Evolutionary conservation across 2,329 filamentous ascomycete genomes (phyloP), one percentile per base, ranked within the genome.

Genomic region (Xylaria arbuscula): DNA sequence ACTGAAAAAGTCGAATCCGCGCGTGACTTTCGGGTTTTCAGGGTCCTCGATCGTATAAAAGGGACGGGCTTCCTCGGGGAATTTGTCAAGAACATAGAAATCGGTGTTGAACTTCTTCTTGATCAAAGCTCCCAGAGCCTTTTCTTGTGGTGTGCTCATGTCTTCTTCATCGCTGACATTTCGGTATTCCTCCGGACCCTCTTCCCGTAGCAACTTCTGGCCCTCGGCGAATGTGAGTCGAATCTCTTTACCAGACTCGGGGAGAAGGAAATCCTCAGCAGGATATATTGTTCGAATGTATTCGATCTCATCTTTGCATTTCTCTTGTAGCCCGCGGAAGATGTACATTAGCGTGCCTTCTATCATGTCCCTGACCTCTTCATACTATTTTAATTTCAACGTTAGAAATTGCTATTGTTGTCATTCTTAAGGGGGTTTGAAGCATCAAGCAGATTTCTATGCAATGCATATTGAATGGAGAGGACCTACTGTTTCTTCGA

Each of bases 11-110:
- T 94, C 92, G 69, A 83, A 86, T 2, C 82, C 82, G 69, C 85
- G 85, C 32, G 61, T 56, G 28, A 69, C 60, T 19, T 42, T 83
- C 22, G 87, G 83, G 71, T 90, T 87, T 56, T 84, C 81, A 5
- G 87, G 86, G 72, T 89, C 89, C 66, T 76, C 74, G 40, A 95
- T 93, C 70, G 95, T 94, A 82, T 98, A 98, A 82, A 97, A 97
- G 5, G 95, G 95, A 36, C 96, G 89, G 22, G 96, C 93, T 45
- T 86, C 85, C 80, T 96, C 90, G 53, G 96, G 96, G 86, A 97
- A 99, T 82, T 98, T 96, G 85, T 98, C 95, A 70, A 99, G 88
- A 24, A 97, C 91, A 83, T 97, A 98, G 84, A 98, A 98, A 83
- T 99, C 96, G 68, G 94, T 96, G 78, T 92, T 88, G 86, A 92